A percentile compares a stretch with the other conserved stretches of the same genome.
phyloP scores from a whole-genome alignment of 139 green algal genomes.

The Haematococcus lacustris region DNA sequence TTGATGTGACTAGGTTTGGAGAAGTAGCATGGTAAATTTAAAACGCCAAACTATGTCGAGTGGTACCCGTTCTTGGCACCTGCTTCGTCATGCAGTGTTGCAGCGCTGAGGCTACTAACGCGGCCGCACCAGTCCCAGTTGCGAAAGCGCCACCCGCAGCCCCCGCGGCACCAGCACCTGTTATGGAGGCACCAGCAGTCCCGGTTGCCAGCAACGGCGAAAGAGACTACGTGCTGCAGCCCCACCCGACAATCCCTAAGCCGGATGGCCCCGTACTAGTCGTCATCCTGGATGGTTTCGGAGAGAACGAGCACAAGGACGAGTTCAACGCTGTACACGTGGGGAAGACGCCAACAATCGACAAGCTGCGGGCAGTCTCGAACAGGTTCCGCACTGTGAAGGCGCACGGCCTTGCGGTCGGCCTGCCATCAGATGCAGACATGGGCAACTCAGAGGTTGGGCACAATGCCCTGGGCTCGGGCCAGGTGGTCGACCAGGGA shows the following conservation, averaged over 20 bases:
- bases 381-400: conserved; percentile 50
- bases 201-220: too few species aligned
- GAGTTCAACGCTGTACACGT: conserved; percentile 74
- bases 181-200: too few species aligned
- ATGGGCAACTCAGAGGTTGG: conserved; percentile 91
- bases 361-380: conserved; percentile 52
- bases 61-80: too few species aligned
- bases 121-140: too few species aligned
- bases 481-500: conserved; percentile 89
- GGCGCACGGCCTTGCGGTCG: conserved; percentile 87
- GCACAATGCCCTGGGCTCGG: conserved; percentile 92
- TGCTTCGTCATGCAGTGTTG: too few species aligned
- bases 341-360: conserved; percentile 66
- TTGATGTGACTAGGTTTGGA: too few species aligned
- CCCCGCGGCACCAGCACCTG: too few species aligned
- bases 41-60: too few species aligned
- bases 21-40: too few species aligned
- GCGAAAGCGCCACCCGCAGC: too few species aligned
- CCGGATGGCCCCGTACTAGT: conserved; percentile 63
- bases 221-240: too few species aligned
- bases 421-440: conserved; percentile 84
- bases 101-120: too few species aligned
- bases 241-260: conserved; percentile 52
- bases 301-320: conserved; percentile 69
- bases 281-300: conserved; percentile 73